These are phyloP conservation scores for Chaetomiaceae sp. DNA, from an alignment of 2,329 filamentous ascomycete genomes.

Conservation along the genomic window DNA sequence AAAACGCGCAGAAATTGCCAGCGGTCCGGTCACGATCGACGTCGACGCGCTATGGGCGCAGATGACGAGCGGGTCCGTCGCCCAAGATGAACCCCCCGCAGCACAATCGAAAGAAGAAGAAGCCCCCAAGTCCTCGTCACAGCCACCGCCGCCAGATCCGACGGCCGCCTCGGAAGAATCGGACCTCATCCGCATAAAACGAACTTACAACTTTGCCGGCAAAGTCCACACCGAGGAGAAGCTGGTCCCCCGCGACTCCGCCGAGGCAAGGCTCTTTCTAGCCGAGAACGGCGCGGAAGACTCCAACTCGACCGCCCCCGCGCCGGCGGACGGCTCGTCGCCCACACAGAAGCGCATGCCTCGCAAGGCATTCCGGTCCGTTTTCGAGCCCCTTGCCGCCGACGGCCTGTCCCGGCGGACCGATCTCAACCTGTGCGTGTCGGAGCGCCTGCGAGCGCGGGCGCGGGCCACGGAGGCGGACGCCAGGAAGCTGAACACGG, in stretches of 20 bases:
- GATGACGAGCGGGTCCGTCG: conserved; percentile 48
- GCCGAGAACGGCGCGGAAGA: conserved; percentile 35
- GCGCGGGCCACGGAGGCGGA: conserved; percentile 41
- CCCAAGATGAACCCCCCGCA: conserved; percentile 18
- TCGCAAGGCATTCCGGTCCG: conserved; percentile 56
- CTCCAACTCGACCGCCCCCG: no score
- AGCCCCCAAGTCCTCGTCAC: conserved; percentile 14
- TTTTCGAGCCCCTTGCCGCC: conserved; percentile 54
- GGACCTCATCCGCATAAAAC: conserved; percentile 59
- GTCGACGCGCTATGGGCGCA: conserved; percentile 67
- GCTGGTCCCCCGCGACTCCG: conserved; percentile 59
- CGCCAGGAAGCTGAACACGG: conserved; percentile 63
- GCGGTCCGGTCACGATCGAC: conserved; percentile 62
- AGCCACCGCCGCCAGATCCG: neutral
- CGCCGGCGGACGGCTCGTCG: no score
- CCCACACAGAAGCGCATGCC: conserved; percentile 41
- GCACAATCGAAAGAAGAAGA: conserved; percentile 18
- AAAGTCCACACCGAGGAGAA: conserved; percentile 69
- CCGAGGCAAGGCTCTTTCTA: conserved; percentile 62
- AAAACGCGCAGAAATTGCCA: conserved; percentile 46
- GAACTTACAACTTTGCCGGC: conserved; percentile 71
- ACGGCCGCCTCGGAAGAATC: conserved; percentile 25
- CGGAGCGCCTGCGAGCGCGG: conserved; percentile 44
- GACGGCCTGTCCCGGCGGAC: conserved; percentile 43
- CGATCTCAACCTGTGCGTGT: conserved; percentile 56